Evolutionary conservation across 495 filamentous ascomycete species (phyloP).

Genomic region (Penicillium verhagenii): DNA sequence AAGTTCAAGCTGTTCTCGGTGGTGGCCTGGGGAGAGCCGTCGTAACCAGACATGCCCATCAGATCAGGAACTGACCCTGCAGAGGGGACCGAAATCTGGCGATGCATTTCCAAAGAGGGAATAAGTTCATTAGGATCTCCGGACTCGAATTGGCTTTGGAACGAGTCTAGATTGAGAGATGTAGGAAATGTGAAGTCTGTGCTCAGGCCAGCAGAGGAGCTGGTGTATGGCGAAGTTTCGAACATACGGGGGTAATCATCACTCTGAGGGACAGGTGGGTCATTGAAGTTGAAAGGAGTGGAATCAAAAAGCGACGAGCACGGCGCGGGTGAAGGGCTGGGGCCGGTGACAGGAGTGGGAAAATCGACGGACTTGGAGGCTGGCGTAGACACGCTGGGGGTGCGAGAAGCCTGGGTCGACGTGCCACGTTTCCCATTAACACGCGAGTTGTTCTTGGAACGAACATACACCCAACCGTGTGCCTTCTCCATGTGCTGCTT

Average conservation of each 20-base stretch:
- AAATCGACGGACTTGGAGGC: conserved; percentile 43
- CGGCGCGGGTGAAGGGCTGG: conserved; percentile 26
- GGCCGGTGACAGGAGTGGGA: conserved; percentile 27
- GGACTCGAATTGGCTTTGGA: conserved; percentile 46
- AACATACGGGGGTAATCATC: conserved; percentile 30
- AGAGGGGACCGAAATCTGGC: conserved; percentile 24
- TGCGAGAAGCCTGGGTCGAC: conserved; percentile 25
- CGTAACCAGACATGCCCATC: conserved; percentile 18
- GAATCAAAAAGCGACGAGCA: conserved; percentile 13
- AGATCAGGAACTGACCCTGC: conserved; percentile 25
- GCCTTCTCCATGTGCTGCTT: conserved; percentile 99
- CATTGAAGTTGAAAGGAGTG: conserved; percentile 28
- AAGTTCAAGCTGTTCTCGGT: conserved; percentile 31
- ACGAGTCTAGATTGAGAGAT: conserved; percentile 49
- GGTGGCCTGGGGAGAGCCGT: conserved; percentile 28
- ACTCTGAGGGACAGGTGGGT: conserved; percentile 23
- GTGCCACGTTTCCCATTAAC: conserved; percentile 44
- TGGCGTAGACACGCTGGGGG: conserved; percentile 55
- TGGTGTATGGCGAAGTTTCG: conserved; percentile 16
- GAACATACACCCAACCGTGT: conserved; percentile 84
- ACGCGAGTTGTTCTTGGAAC: conserved; percentile 86
- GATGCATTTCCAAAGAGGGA: conserved; percentile 23
- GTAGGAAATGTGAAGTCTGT: conserved; percentile 23
- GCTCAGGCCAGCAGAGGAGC: conserved; percentile 9
- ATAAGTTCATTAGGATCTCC: conserved; percentile 49